A percentile compares a stretch with the other conserved stretches of the same genome.
These are phyloP conservation scores for Dioscorea dumetorum DNA, from an alignment of 106 monocot species.

Conservation along the genomic window DNA sequence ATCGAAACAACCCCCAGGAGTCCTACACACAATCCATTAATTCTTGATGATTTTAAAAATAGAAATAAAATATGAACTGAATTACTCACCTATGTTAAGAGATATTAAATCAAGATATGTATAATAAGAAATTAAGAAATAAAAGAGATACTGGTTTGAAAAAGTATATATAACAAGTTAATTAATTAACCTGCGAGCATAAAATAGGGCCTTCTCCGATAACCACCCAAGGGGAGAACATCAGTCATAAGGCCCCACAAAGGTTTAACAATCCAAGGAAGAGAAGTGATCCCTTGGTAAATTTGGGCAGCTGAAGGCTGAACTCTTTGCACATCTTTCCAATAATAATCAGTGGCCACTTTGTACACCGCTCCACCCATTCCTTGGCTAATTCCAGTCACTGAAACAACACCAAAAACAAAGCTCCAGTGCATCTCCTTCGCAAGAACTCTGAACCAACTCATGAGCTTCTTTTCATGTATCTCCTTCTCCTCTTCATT, in stretches of 20 bases:
- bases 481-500: background rate
- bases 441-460: constrained; percentile 57
- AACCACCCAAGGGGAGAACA: constrained; percentile 63
- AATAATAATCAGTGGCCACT: constrained; percentile 78
- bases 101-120: too few species aligned
- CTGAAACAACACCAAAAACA: constrained; percentile 44
- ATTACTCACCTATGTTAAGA: too few species aligned
- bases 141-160: too few species aligned
- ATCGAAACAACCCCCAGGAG: constrained; percentile 46
- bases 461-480: constrained; percentile 14
- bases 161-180: too few species aligned
- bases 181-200: constrained; percentile 71
- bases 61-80: too few species aligned
- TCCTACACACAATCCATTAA: constrained; percentile 10
- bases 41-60: too few species aligned
- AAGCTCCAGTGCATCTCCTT: constrained; percentile 80
- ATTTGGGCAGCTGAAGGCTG: constrained; percentile 71
- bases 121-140: too few species aligned
- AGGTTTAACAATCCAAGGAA: constrained; percentile 93
- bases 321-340: constrained; percentile 80
- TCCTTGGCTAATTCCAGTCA: constrained; percentile 74
- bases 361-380: constrained; percentile 47
- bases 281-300: constrained; percentile 61
- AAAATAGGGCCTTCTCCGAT: constrained; percentile 68
- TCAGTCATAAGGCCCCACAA: constrained; percentile 93